Evolutionary conservation across 306 rosid species (phyloP).

Genomic region (Mucuna pruriens): DNA sequence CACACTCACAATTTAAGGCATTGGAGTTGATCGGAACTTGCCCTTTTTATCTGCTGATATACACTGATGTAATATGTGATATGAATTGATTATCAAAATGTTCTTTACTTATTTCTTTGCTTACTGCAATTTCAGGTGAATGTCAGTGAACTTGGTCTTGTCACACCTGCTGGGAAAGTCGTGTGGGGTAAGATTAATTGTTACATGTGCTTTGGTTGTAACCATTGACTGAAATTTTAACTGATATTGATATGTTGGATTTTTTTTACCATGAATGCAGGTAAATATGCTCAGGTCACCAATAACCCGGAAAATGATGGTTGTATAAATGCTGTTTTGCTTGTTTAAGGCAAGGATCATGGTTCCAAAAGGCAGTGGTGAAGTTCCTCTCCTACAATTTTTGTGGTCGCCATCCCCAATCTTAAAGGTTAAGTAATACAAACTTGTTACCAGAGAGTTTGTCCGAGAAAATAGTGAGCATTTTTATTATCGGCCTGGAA

Average conservation of each 20-base stretch:
- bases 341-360: slow-evolving; percentile 56
- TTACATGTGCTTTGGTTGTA: background rate
- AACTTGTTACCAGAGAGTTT: background rate
- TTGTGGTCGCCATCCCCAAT: background rate
- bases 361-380: background rate
- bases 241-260: slow-evolving; percentile 4
- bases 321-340: slow-evolving; percentile 86
- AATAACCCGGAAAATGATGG: slow-evolving; percentile 96
- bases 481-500: background rate
- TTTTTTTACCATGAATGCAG: slow-evolving; percentile 48
- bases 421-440: background rate
- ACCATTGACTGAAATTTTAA: background rate
- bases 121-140: slow-evolving; percentile 68
- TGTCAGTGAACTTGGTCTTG: slow-evolving; percentile 93
- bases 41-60: background rate
- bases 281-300: slow-evolving; percentile 95
- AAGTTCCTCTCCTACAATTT: background rate
- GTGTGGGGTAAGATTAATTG: slow-evolving; percentile 81
- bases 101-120: background rate
- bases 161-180: slow-evolving; percentile 95
- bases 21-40: background rate
- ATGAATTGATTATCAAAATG: background rate
- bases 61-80: background rate
- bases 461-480: slow-evolving; percentile 14
- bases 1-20: background rate